Evolutionary conservation across 2,329 filamentous ascomycete species (phyloP).

Genomic region (Leptographium wingfieldii): DNA sequence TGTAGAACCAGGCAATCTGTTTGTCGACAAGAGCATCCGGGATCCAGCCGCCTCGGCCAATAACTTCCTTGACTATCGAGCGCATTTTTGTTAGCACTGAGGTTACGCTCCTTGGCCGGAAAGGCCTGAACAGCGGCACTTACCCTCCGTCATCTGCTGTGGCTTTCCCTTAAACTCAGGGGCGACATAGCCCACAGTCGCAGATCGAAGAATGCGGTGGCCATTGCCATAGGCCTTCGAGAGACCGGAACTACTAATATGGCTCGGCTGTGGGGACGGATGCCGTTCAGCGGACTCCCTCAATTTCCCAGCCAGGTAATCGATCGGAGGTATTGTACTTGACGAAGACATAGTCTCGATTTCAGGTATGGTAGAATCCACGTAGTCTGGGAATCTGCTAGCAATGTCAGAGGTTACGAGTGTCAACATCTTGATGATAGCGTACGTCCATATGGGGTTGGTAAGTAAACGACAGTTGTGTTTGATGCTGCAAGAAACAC

Average conservation of each 20-base stretch:
- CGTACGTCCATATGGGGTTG: background rate
- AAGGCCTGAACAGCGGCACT: slow-evolving; percentile 15
- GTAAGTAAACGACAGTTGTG: background rate
- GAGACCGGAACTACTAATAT: slow-evolving; percentile 60
- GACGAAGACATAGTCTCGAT: slow-evolving; percentile 18
- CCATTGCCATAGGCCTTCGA: slow-evolving; percentile 41
- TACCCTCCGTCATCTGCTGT: slow-evolving; percentile 75
- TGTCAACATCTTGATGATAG: slow-evolving; percentile 15
- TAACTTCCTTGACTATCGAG: slow-evolving; percentile 61
- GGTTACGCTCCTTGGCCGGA: background rate
- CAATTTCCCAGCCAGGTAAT: slow-evolving; percentile 18
- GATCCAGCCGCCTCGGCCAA: slow-evolving; percentile 73
- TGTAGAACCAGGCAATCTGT: slow-evolving; percentile 95
- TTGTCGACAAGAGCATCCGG: slow-evolving; percentile 69
- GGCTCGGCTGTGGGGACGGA: slow-evolving; percentile 79
- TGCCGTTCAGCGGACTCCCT: slow-evolving; percentile 38
- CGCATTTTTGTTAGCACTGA: background rate
- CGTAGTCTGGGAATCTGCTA: slow-evolving; percentile 22
- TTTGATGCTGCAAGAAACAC: background rate
- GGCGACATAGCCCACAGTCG: slow-evolving; percentile 87
- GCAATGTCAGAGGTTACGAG: slow-evolving; percentile 20
- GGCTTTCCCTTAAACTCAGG: slow-evolving; percentile 88
- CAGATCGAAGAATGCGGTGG: slow-evolving; percentile 68
- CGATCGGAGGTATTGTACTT: slow-evolving; percentile 10
- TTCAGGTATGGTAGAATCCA: slow-evolving; percentile 19